Evolutionary conservation across 169 alveolate genomes (phyloP), one percentile per base, ranked within the genome.

Genomic region (Eimeria acervulina): DNA sequence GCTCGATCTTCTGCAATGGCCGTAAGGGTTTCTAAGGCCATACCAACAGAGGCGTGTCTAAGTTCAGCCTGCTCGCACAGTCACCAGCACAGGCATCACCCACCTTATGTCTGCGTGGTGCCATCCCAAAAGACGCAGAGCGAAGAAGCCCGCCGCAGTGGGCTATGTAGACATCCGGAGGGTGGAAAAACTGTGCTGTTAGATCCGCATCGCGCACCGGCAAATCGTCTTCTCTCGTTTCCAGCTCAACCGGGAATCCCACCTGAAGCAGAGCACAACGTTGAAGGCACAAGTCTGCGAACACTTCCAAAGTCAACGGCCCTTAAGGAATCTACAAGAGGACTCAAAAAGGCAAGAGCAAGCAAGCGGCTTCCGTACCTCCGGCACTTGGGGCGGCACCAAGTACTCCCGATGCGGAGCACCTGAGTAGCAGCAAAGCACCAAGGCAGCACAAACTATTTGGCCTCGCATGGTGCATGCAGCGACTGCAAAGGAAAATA

Each of bases 181-280:
- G 74, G 74, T n/a, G 38, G 33, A 23, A 63, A 63, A 63, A 19
- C 15, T n/a, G 7, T 5, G 40, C 74, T 15, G 23, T n/a, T 15
- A 63, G 33, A n/a, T 6, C 74, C 74, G 38, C 6, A 63, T 15
- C 40, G 15, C 74, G 33, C 74, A 63, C 74, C 74, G 74, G 74
- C 15, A 13, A 63, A 38, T 12, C 7, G 38, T 38, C 17, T 63
- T n/a, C 74, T 63, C 74, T 6, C 7, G 1, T n/a, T 12, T 23
- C n/a, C n/a, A n/a, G n/a, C n/a, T 63, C 74, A 0, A 26, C 6
- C 6, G 74, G 74, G 19, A 63, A 63, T 12, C 74, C 74, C 0
- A 7, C n/a, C 74, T 63, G 74, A 63, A 63, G 74, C 74, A 63
- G 74, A 63, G 7, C 74, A 63, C 74, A 63, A 63, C n/a, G 38